Base-by-base conservation (phyloP, 805 yeast genomes). In the Ogataea saltuana region DNA sequence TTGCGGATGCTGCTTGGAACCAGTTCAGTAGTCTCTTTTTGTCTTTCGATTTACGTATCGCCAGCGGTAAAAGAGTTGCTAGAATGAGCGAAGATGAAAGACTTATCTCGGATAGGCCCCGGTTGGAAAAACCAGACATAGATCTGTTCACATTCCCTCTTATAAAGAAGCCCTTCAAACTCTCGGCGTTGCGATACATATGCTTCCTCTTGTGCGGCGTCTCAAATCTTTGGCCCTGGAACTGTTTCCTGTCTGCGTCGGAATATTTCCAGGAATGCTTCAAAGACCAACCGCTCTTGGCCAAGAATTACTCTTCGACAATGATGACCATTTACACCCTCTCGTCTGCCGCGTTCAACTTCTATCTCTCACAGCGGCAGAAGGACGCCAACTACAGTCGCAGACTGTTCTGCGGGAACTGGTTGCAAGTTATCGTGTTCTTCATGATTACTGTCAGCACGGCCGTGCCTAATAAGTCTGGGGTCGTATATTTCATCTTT, bases 161-260 rank as follows among this genome's bases (percentile, higher is more conserved):
- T 2, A 17, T 44, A 3, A 31, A 34, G 7, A 45, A 43, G 12
- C 36, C 54, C 1, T 33, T 63, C 29, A 54, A 39, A 6, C 46
- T 65, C 4, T 33, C 53, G 0, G 45, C 51, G 9, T 39, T 67
- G n/a, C 63, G 62, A 34, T 87, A 85, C 56, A 20, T 74, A 9
- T 78, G 91, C 0, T 88, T 84, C 56, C 65, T 80, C 18, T 53
- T 78, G 10, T 73, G 86, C 6, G 97, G 97, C 0, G 72, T 88
- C 11, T 84, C 96, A 1, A 70, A 85, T 16, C 71, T 91, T 16
- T 91, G 98, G 97, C 98, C 98, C 0, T 91, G 98, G 97, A 93
- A 91, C 69, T 81, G 93, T 53, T 83, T 90, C 50, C 65, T 93
- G 8, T 80, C 95, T 1, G 96, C 97, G 0, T 78, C 96, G 0